Conservation (phyloP, 148 eudicot species). For the Fagopyrum homotropicum region DNA sequence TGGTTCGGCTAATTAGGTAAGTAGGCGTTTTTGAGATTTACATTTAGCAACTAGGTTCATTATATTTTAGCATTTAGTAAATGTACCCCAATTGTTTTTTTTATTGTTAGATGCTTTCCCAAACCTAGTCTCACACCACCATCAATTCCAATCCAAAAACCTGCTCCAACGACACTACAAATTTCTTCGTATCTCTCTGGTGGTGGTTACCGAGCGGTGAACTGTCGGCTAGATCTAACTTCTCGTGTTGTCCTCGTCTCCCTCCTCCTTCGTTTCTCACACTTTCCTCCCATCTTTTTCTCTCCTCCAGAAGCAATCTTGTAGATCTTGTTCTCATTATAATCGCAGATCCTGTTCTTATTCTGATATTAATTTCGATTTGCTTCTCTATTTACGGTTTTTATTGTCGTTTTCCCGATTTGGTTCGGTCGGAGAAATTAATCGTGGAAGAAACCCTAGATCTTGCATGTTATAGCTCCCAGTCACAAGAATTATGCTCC, state of each 20-base stretch:
- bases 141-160: too few species aligned
- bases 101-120: too few species aligned
- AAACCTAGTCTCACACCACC: too few species aligned
- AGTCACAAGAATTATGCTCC: slow-evolving; percentile 10
- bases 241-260: slow-evolving; percentile 5
- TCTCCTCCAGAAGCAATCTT: neutral
- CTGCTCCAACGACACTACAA: neutral
- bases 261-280: neutral
- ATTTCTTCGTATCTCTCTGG: slow-evolving; percentile 6
- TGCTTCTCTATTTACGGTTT: neutral
- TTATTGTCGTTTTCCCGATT: neutral
- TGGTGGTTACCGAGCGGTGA: slow-evolving; percentile 8
- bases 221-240: slow-evolving; percentile 2
- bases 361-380: neutral
- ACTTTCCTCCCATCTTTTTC: neutral
- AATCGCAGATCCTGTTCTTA: neutral
- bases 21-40: too few species aligned
- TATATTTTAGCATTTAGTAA: too few species aligned
- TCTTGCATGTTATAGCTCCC: slow-evolving; percentile 11
- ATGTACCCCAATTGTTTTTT: too few species aligned
- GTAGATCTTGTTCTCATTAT: slow-evolving; percentile 1
- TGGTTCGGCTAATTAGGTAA: too few species aligned
- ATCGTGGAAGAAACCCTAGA: slow-evolving; percentile 20
- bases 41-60: too few species aligned
- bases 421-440: neutral